Evolutionary conservation across 108 stramenopile species (phyloP), one percentile per base, ranked within the genome.

Genomic region (Discostella pseudostelligera): DNA sequence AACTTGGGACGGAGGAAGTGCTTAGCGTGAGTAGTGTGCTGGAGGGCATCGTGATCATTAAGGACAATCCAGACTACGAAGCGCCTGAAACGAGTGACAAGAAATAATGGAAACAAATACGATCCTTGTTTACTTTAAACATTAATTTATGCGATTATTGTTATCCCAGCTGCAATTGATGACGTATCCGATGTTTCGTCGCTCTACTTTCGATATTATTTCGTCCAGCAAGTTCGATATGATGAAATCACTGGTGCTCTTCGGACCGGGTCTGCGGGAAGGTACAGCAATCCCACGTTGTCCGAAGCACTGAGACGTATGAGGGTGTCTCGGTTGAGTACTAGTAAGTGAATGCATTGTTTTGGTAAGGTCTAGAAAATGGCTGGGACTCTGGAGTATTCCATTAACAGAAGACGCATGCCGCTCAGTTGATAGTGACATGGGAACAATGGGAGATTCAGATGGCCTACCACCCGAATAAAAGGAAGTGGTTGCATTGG

Each of bases 41-140:
- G 40, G 99, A 99, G 76, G 97, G 97, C 55, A 88, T 97, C 24
- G 97, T 99, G 6, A 96, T 99, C 26, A 70, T 99, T 45, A 89
- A 87, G 46, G 83, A 92, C 63, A 95, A 95, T 60, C 94, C 93
- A 16, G 93, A 92, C 44, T 95, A 86, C 67, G 81, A 87, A 57
- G 63, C 79, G 19, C 61, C 66, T 2, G 72, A 74, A 58, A 43
- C 57, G n/a, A 69, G 39, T 47, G 29, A 60, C 24, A 35, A 60
- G 29, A 51, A 46, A 48, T 35, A 25, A 24, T 49, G 32, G 26
- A 17, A 25, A 35, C 11, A 5, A 13, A n/a, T 54, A 12, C 45
- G 17, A 46, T 46, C 45, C 45, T 46, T 19, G 45, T 25, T 24
- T 53, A 53, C 50, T 53, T 32, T 32, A 32, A 32, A 32, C 32